Evolutionary conservation across 495 filamentous ascomycete species (phyloP).

Genomic region (Neurospora hispaniola): DNA sequence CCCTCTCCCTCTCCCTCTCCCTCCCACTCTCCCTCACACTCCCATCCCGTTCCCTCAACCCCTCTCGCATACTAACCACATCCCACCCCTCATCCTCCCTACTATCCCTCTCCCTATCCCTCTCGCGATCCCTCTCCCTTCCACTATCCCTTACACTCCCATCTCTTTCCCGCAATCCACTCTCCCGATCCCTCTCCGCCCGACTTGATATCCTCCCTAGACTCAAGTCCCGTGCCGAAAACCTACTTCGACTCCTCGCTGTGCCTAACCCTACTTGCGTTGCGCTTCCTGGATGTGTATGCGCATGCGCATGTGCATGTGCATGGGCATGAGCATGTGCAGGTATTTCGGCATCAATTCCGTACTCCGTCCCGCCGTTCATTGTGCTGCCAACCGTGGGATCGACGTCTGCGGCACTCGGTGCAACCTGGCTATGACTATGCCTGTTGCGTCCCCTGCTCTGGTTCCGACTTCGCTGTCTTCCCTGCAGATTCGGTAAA

Average conservation of each 20-base stretch:
- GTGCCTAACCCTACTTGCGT: background rate
- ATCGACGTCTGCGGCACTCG: background rate
- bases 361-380: background rate
- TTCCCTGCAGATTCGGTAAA: constrained; percentile 16
- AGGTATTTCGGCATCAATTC: background rate
- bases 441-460: background rate
- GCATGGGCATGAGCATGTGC: too few species aligned
- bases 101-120: background rate
- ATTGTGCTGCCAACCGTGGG: background rate
- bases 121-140: background rate
- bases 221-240: background rate
- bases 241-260: background rate
- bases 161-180: background rate
- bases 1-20: background rate
- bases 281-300: background rate
- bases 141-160: background rate
- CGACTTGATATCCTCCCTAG: background rate
- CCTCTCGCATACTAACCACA: background rate
- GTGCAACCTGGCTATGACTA: background rate
- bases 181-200: background rate
- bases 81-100: background rate
- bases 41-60: background rate
- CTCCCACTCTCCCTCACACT: background rate
- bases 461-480: background rate
- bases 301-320: too few species aligned